Evolutionary conservation across 2,329 filamentous ascomycete species (phyloP), one percentile per base, ranked within the genome.

Genomic region (Diplodia sapinea): DNA sequence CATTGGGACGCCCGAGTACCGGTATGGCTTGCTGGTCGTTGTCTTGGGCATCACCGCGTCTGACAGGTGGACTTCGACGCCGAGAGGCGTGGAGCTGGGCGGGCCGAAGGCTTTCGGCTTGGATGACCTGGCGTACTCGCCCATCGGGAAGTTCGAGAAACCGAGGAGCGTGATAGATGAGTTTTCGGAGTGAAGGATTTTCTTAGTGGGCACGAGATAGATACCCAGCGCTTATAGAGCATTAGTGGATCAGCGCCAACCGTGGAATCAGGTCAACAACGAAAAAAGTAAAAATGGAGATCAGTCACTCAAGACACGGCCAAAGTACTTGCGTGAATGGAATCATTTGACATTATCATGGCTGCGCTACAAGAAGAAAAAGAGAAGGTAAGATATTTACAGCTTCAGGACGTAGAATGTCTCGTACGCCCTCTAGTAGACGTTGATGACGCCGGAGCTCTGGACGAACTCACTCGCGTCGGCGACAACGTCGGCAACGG

Each of bases 11-110:
- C 84, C 84, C 1, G 85, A 87, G 71, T 86, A 84, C 74, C 79
- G 83, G 56, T 87, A 86, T 69, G 85, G 85, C 1, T 76, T 84
- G 55, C 74, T 82, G 51, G 84, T 86, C 0, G 79, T 81, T 0
- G 84, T 87, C 0, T 73, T 88, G 54, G 85, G 83, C 0, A 84
- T 87, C 33, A 83, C 84, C 0, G 84, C 83, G 66, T 85, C 83
- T 52, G 83, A 84, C 7, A 78, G 82, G 49, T 88, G 85, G 85
- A 85, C 82, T 0, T 79, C 81, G 49, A 84, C 82, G 2, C 72
- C 77, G 15, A 75, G 77, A 26, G 86, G 84, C 0, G 70, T 86
- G 67, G 79, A 83, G 65, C 80, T 85, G 70, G 84, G 84, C 49
- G 84, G 84, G 0, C 83, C 84, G 0, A 79, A 75, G 17, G 79